Percentiles rank a stretch among this genome's conserved stretches.
Evolutionary conservation across 495 filamentous ascomycete genomes (phyloP).

Genomic region (Extremus antarcticus): DNA sequence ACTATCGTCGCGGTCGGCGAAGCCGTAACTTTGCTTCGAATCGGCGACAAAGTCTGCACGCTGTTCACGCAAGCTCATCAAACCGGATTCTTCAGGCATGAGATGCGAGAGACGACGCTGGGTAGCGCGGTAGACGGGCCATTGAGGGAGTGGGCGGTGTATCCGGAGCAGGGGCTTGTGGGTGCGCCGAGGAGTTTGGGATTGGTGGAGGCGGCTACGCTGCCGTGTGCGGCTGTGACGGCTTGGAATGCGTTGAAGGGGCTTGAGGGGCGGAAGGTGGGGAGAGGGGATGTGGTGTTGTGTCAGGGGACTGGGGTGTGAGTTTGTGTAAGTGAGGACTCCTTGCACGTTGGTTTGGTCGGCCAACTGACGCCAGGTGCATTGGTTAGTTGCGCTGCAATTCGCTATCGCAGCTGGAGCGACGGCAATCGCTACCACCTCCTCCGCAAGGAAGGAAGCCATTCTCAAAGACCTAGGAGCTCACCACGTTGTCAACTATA

Average conservation of each 20-base stretch:
- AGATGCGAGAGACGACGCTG: background rate
- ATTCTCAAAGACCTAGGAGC: no score
- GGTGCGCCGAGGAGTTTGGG: background rate
- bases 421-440: no score
- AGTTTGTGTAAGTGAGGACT: conserved; percentile 15
- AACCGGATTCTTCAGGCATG: background rate
- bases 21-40: conserved; percentile 30
- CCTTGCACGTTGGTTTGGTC: no score
- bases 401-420: no score
- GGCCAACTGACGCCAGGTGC: no score
- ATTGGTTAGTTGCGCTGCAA: no score
- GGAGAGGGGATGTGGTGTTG: background rate
- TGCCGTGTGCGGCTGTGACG: conserved; percentile 25
- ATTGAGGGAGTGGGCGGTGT: background rate
- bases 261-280: background rate
- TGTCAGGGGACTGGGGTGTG: conserved; percentile 26
- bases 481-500: no score
- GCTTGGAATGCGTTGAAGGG: conserved; percentile 21
- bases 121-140: background rate
- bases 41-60: conserved; percentile 34
- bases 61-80: background rate
- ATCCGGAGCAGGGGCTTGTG: background rate
- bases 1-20: conserved; percentile 39
- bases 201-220: conserved; percentile 11
- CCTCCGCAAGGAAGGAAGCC: no score